Evolutionary conservation across 805 yeast species (phyloP), one percentile per base, ranked within the genome.

Genomic region (Zygoascus biomembranicola): DNA sequence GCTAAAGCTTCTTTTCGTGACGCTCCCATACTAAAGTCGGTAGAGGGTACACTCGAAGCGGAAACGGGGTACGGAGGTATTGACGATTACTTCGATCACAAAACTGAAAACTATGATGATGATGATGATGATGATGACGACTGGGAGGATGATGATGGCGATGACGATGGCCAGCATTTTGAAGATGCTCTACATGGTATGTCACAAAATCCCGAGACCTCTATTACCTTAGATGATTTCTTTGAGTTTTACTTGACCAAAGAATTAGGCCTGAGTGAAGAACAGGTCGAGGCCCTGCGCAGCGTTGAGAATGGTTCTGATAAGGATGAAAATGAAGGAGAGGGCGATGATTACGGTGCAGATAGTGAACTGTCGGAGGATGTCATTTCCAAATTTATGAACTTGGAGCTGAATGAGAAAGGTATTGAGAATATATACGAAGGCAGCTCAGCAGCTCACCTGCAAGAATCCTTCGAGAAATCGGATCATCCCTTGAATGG

Each of bases 191-290:
- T 35, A 13, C 39, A 35, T 35, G 39, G 39, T 4, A 35, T 35
- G 39, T 5, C 54, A 13, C 16, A 35, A 13, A 8, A 35, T 10
- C 59, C 47, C 9, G 59, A 52, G 10, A 63, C 73, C 16, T 77
- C 72, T 51, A 78, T 82, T 8, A 81, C 79, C 60, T 87, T 82
- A 59, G 88, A 83, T 62, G 88, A 84, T 60, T 84, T 84, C 61
- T 79, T 83, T 59, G 89, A 84, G 62, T 82, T 73, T 59, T 80
- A 81, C 62, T 68, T 80, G 11, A 73, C 74, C 52, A 77, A 81
- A 32, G 87, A 82, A 0, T 59, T 82, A 26, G 72, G 79, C 20
- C 52, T 82, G 55, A 63, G 72, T 0, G 73, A 75, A 16, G 76
- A 73, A 5, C 78, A 79, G 18, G 59, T 82, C 9, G 77, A 72